Conservation (phyloP, 225 moss, liverwort and hornwort genomes). For the Straminergon stramineum region DNA sequence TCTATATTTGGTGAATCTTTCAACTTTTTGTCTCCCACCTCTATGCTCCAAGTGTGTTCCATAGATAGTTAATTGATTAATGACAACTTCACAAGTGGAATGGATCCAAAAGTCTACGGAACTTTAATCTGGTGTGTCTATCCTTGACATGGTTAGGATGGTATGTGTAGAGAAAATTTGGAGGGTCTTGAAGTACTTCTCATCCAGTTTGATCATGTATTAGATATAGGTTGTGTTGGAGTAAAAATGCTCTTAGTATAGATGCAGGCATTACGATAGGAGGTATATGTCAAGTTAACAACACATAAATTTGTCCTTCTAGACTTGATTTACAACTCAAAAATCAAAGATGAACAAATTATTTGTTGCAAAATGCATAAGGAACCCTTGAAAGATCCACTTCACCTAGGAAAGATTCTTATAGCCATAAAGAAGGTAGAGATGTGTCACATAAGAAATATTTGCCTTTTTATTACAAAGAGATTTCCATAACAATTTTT, state of each 20-base stretch:
- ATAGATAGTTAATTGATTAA: not conserved
- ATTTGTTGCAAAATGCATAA: not conserved
- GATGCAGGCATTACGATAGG: not conserved
- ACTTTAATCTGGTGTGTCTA: not conserved
- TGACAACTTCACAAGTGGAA: not conserved
- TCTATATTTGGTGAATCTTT: not conserved
- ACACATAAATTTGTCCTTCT: no score
- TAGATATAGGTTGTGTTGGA: fast-evolving
- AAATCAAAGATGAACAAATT: not conserved
- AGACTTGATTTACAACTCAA: not conserved
- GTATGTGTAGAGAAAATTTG: no score
- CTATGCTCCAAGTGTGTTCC: fast-evolving
- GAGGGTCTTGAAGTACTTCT: no score
- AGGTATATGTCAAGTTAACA: no score
- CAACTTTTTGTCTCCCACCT: not conserved
- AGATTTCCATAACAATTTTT: not conserved
- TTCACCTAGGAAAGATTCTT: not conserved
- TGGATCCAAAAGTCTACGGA: not conserved
- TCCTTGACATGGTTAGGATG: no score
- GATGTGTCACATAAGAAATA: not conserved
- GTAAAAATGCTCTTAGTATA: not conserved
- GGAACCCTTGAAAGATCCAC: not conserved
- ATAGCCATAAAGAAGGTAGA: not conserved
- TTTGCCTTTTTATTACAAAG: not conserved
- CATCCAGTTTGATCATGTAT: no score